Percentiles rank a stretch among this genome's conserved stretches.
Evolutionary conservation across 352 stramenopile species (phyloP).

Genomic region (Blastocystis sp.): DNA sequence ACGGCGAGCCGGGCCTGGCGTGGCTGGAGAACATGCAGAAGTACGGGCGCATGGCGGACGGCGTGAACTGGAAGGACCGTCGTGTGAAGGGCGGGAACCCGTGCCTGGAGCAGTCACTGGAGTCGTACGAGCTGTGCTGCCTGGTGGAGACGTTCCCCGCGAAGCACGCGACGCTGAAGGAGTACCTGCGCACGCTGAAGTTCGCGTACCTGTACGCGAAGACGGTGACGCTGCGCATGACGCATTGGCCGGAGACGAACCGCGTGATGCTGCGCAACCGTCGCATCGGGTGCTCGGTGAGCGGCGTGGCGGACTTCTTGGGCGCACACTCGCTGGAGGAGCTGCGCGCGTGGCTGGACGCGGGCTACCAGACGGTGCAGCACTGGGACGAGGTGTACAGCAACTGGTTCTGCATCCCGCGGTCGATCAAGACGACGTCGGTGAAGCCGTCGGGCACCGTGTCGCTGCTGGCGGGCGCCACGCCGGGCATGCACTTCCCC

Average conservation of each 20-base stretch:
- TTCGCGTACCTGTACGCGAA: conserved; percentile 87
- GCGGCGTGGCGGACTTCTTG: conserved; percentile 85
- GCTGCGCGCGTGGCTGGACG: conserved; percentile 82
- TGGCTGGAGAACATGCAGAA: conserved; percentile 87
- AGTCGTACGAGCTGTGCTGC: conserved; percentile 90
- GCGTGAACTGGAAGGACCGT: conserved; percentile 78
- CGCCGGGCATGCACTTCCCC: conserved; percentile 87
- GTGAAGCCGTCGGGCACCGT: conserved; percentile 84
- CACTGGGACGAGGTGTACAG: conserved; percentile 77
- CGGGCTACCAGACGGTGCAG: conserved; percentile 80
- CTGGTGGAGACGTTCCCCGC: conserved; percentile 87
- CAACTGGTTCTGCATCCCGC: conserved; percentile 78
- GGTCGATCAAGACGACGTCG: conserved; percentile 87
- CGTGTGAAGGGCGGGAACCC: conserved; percentile 77
- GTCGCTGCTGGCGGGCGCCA: conserved; percentile 84
- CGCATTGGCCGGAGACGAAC: conserved; percentile 86
- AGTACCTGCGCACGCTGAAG: conserved; percentile 81
- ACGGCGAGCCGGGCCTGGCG: conserved; percentile 74
- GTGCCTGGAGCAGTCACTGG: conserved; percentile 80
- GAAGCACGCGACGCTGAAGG: conserved; percentile 77
- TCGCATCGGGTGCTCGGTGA: conserved; percentile 86
- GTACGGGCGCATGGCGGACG: conserved; percentile 83
- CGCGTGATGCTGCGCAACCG: conserved; percentile 85
- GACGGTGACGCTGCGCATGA: conserved; percentile 84
- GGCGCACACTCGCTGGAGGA: conserved; percentile 78